Evolutionary conservation across 2,329 filamentous ascomycete genomes (phyloP).

Genomic region (Sporothrix protearum): DNA sequence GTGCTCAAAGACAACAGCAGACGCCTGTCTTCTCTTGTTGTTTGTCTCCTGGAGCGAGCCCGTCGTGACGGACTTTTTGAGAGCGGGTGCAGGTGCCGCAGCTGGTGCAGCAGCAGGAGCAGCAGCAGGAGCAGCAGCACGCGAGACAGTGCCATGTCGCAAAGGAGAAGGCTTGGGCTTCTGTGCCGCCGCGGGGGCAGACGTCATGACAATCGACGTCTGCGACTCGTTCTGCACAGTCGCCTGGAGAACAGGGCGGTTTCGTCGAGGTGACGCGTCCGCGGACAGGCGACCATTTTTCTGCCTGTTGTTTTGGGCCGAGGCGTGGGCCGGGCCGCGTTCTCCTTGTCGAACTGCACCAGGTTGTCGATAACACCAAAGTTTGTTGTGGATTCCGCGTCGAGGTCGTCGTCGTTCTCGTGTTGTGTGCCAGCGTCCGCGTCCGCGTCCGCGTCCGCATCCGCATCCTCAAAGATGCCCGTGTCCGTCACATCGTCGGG

Average conservation of each 20-base stretch:
- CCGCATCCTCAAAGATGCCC: constrained; percentile 15
- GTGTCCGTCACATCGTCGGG: constrained; percentile 23
- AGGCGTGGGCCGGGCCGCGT: neutral
- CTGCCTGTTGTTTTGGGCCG: neutral
- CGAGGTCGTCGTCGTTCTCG: neutral
- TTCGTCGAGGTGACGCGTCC: constrained; percentile 10
- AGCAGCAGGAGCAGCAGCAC: constrained; percentile 3
- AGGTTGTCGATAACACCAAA: constrained; percentile 25
- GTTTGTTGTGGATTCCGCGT: constrained; percentile 26
- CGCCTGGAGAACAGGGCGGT: constrained; percentile 24
- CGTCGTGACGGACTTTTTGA: constrained; percentile 5
- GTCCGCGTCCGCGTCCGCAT: constrained; percentile 12
- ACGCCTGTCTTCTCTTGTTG: constrained; percentile 2
- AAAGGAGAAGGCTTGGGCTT: constrained; percentile 19
- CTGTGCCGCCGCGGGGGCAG: neutral
- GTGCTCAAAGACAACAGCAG: neutral
- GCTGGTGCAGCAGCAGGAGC: constrained; percentile 2
- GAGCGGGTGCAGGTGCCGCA: neutral
- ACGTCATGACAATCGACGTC: constrained; percentile 26
- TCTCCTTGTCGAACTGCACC: constrained; percentile 25
- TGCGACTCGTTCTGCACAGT: constrained; percentile 30
- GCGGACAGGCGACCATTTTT: neutral
- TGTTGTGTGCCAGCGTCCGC: neutral
- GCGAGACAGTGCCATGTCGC: constrained; percentile 2
- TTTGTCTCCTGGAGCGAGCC: neutral